These are phyloP conservation scores for Trypethelium eluteriae DNA, from an alignment of 495 filamentous ascomycete genomes.

Conservation along the genomic window DNA sequence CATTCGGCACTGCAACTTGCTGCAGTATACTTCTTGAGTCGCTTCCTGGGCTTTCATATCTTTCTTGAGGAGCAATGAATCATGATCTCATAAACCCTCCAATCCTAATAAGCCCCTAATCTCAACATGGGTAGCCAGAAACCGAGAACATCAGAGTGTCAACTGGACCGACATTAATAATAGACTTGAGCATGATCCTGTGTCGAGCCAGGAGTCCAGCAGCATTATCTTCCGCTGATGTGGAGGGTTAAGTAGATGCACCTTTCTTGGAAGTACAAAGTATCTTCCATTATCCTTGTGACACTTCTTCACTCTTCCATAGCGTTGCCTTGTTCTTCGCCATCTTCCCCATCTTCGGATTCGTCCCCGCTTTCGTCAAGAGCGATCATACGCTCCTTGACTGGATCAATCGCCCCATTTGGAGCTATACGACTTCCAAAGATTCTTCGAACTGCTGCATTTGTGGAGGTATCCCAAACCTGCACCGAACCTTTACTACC, in stretches of 20 bases:
- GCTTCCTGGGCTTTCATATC: not conserved
- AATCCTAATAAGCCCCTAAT: not conserved
- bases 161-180: not conserved
- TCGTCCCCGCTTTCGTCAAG: conserved; percentile 57
- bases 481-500: conserved; percentile 91
- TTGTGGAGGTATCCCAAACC: conserved; percentile 96
- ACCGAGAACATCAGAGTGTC: not conserved
- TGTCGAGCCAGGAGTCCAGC: not conserved
- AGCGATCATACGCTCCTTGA: conserved; percentile 69
- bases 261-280: not conserved
- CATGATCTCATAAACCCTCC: not conserved
- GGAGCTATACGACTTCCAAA: conserved; percentile 68
- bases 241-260: not conserved
- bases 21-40: too few species aligned
- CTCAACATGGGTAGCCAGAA: not conserved
- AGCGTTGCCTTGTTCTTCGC: conserved; percentile 44
- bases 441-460: conserved; percentile 74
- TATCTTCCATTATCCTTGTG: not conserved
- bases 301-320: not conserved
- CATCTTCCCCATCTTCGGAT: conserved; percentile 46
- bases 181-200: not conserved
- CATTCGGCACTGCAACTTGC: too few species aligned
- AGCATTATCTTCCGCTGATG: too few species aligned
- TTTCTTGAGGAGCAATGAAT: not conserved
- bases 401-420: conserved; percentile 42